Evolutionary conservation across 441 rosid species (phyloP), one percentile per base, ranked within the genome.

Genomic region (Pelargonium fulgidum): DNA sequence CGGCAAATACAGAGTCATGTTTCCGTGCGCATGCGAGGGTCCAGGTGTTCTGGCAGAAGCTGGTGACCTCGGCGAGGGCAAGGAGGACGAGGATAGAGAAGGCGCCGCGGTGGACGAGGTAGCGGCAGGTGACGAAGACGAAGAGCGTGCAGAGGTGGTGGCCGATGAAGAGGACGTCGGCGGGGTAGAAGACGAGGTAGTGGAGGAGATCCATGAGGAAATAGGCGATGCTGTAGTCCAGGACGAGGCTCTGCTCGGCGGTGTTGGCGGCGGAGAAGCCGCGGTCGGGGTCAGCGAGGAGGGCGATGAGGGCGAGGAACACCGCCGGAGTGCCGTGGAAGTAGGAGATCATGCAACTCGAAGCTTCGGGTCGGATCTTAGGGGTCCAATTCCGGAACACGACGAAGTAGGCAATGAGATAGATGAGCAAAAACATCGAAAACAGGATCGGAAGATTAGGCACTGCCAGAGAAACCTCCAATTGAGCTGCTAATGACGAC

Each of bases 41-140:
- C 97, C 97, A 93, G 9, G 77, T 73, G 77, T 93, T 91, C 85
- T 89, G 99, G 76, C 95, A 93, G 0, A 77, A 83, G 81, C 97
- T 91, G 14, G 99, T 93, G 0, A 85, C 82, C 63, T 93, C 98
- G 2, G 99, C 97, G n/a, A 91, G 80, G 75, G 85, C 45, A 39
- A 93, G 69, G 7, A 93, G 87, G 10, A 75, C 67, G 56, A 93
- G 89, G 0, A 93, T 75, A 0, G 89, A 87, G 64, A 72, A 88
- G 0, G 99, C 87, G 68, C 97, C 99, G 82, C 84, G 96, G 39
- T 56, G 24, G 22, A 84, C 92, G 5, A 85, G 19, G 82, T 82
- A 83, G 0, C 97, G 82, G 76, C 98, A 93, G 9, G 96, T 93
- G 75, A 85, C 62, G 78, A 93, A 86, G 58, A 89, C 97, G 83